Conservation (phyloP, 1,139 yeast species). For the Protomyces macrosporus region DNA sequence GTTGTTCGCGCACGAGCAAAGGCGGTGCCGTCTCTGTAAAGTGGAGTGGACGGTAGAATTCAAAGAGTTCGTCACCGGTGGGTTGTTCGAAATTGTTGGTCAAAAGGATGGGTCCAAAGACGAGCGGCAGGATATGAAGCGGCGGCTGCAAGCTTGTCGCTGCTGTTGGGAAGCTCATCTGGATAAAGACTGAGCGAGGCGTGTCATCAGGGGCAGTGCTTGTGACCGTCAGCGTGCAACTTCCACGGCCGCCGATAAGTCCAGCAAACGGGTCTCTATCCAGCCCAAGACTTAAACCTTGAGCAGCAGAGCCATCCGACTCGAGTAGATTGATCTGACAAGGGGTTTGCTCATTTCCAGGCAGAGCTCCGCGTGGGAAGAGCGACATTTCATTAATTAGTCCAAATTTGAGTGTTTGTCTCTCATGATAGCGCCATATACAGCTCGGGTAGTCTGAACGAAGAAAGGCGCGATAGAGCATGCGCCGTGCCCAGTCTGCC, state of each 20-base stretch:
- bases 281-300: background rate
- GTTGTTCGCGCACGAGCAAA: constrained; percentile 19
- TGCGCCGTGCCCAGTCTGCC: constrained; percentile 13
- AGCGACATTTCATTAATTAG: constrained; percentile 31
- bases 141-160: background rate
- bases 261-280: background rate
- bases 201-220: too few relatives aligned
- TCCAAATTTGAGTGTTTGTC: constrained; percentile 24
- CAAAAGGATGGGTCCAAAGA: constrained; percentile 29
- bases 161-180: background rate
- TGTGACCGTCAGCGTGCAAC: background rate
- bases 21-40: background rate
- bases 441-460: constrained; percentile 14
- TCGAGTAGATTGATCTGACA: background rate
- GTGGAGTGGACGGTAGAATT: constrained; percentile 6
- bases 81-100: background rate
- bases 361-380: constrained; percentile 27
- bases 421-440: constrained; percentile 3
- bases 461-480: constrained; percentile 18
- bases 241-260: constrained; percentile 7
- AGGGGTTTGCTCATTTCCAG: background rate
- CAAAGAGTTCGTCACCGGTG: constrained; percentile 20
- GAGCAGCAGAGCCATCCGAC: background rate
- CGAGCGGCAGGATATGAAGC: constrained; percentile 1
- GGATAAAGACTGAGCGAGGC: background rate